phyloP scores from a whole-genome alignment of 2,329 filamentous ascomycete genomes.

The Escovopsis sp. region DNA sequence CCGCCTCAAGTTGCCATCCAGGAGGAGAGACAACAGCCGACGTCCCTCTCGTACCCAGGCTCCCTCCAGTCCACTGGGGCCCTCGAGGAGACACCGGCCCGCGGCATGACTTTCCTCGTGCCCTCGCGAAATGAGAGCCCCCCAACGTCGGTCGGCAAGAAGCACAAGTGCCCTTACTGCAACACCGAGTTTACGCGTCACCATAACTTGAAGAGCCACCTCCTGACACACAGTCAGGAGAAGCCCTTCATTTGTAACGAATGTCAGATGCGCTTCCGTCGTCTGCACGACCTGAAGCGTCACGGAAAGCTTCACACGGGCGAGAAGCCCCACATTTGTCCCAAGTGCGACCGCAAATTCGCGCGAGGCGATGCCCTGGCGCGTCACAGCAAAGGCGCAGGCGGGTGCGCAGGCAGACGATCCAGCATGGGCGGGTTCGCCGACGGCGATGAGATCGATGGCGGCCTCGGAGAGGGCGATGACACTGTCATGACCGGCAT shows the following conservation, averaged over 20 bases:
- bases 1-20: constrained; percentile 28
- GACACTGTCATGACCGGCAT: constrained; percentile 41
- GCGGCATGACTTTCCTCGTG: constrained; percentile 44
- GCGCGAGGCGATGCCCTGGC: constrained; percentile 89
- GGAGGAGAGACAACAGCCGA: constrained; percentile 34
- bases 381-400: constrained; percentile 86
- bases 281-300: constrained; percentile 86
- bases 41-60: constrained; percentile 39
- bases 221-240: constrained; percentile 94
- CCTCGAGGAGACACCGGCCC: constrained; percentile 29
- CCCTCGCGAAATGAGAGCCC: constrained; percentile 26
- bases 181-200: constrained; percentile 93
- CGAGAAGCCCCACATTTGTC: constrained; percentile 86
- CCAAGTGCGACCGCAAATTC: constrained; percentile 88
- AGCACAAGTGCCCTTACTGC: constrained; percentile 94
- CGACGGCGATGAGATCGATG: constrained; percentile 57
- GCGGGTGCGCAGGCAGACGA: constrained; percentile 82
- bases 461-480: constrained; percentile 33
- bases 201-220: constrained; percentile 93
- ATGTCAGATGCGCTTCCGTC: constrained; percentile 84
- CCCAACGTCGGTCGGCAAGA: constrained; percentile 57
- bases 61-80: constrained; percentile 27
- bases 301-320: constrained; percentile 95
- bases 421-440: constrained; percentile 74
- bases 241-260: constrained; percentile 91